Base-by-base conservation (phyloP, 768 basidiomycete species). In the Macrolepiota dolichaula region DNA sequence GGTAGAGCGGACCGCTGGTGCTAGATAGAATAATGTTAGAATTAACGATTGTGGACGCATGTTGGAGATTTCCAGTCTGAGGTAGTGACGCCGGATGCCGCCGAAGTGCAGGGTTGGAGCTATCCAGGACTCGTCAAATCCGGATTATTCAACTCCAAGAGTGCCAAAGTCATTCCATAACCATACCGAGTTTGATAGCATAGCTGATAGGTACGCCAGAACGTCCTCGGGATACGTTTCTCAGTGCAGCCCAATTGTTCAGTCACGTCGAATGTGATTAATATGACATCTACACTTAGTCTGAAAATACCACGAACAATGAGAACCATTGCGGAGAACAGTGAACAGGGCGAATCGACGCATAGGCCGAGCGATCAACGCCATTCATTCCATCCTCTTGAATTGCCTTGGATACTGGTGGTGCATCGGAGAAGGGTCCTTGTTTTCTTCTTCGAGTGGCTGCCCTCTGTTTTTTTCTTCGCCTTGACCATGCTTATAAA, bases 291-390 rank as follows among this genome's bases (percentile, higher is more conserved):
- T 10, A 19, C 12, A 57, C 15, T 57, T 49, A 35, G 38, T 58
- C 57, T 25, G 7, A 17, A 58, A 58, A 58, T 58, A 58, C 49
- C 50, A 51, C 10, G 36, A 58, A 58, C 49, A 58, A 58, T 27
- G 57, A 58, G 22, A 27, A 25, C 22, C 22, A 13, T 40, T 38
- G 53, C 24, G 40, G 13, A 19, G 57, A 58, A 58, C 57, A 58
- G 51, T 58, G 49, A 44, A 42, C 24, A 44, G 19, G 36, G 29
- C 22, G 19, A 17, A 42, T 24, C 24, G 22, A 13, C 40, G 13
- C 40, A 42, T 42, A 17, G 40, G 37, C 38, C 36, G 52, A 53
- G 32, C 32, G 24, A 55, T 40, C 24, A 49, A 47, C 46, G 10
- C 46, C 22, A 47, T n/a, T 47, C 22, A n/a, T 22, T 15, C 6